Evolutionary conservation across 345 rosid genomes (phyloP), one percentile per base, ranked within the genome.

Genomic region (Stellera chamaejasme): DNA sequence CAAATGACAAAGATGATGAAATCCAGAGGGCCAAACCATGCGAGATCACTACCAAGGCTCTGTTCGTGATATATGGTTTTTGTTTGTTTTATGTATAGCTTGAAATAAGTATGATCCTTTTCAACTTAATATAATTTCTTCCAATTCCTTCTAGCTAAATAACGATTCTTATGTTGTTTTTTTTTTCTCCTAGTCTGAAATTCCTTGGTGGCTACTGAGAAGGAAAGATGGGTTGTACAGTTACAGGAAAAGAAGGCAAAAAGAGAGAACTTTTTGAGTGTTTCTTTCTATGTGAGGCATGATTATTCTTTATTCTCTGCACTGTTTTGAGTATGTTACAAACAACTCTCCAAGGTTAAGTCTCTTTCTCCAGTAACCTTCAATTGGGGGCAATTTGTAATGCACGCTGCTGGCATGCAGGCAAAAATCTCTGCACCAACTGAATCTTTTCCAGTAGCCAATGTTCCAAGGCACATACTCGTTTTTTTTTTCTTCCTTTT

Each of bases 1-100:
- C 88, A 87, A 61, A 84, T 89, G 96, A 65, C 80, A 28, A 85
- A 77, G 72, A 77, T 87, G 28, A 68, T 82, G 77, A 86, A 71
- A 70, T 81, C 89, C 14, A 93, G 65, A 69, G 66, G 27, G 45
- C 19, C 75, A 16, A 78, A 67, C 63, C 81, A 61, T 54, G 62
- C 74, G 42, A 81, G 85, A 75, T 84, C 92, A 9, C 67, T 93
- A 49, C 97, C 97, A 7, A 89, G 66, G 77, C 81, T 89, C 6
- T 93, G 99, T 73, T 89, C 96, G 39, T 84, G 80, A 84, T 62
- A 64, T 23, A 23, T 13, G 36, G 15, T 56, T 43, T 54, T 55
- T 13, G 56, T 52, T 43, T 36, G 51, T 45, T 59, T 12, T 70
- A 58, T 64, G 67, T 70, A 73, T 52, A 68, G 77, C 56, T 51